Conservation (phyloP, 768 basidiomycete genomes). For the Cystofilobasidium capitatum region DNA sequence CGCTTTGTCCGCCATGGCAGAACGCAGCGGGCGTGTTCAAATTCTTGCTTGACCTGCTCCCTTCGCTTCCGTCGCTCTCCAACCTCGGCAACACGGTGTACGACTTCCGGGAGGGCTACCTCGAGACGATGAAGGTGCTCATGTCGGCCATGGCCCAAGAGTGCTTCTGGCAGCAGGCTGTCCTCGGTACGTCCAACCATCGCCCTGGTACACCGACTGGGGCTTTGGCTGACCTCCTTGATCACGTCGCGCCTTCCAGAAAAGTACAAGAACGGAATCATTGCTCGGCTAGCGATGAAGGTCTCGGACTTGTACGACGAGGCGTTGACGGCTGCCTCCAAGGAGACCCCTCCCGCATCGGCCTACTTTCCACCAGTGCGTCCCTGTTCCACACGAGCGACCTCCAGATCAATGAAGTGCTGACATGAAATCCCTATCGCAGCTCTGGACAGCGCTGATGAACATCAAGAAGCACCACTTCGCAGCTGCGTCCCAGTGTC, state of each 20-base stretch:
- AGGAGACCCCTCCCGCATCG: constrained; percentile 33
- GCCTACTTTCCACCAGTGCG: constrained; percentile 32
- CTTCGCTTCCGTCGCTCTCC: constrained; percentile 31
- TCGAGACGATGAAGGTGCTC: constrained; percentile 58
- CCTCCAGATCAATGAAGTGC: too few relatives aligned
- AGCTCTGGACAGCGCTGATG: constrained; percentile 75
- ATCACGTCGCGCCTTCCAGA: constrained; percentile 39
- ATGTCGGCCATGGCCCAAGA: constrained; percentile 94
- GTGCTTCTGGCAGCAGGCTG: constrained; percentile 89
- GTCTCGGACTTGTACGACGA: constrained; percentile 57
- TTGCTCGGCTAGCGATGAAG: constrained; percentile 71
- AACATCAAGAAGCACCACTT: constrained; percentile 79
- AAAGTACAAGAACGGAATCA: constrained; percentile 66
- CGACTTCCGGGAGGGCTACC: constrained; percentile 58
- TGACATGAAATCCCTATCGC: background rate
- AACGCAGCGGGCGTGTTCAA: constrained; percentile 36
- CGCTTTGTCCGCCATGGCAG: too few relatives aligned
- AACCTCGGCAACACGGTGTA: constrained; percentile 35
- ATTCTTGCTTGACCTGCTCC: constrained; percentile 35
- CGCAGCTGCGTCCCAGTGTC: constrained; percentile 67
- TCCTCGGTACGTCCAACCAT: constrained; percentile 51
- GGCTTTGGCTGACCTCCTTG: background rate
- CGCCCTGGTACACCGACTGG: background rate
- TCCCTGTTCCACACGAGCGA: background rate
- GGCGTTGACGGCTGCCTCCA: constrained; percentile 40